Evolutionary conservation across 164 flowering plant genomes (phyloP), one percentile per base, ranked within the genome.

Genomic region (Warburgia ugandensis): DNA sequence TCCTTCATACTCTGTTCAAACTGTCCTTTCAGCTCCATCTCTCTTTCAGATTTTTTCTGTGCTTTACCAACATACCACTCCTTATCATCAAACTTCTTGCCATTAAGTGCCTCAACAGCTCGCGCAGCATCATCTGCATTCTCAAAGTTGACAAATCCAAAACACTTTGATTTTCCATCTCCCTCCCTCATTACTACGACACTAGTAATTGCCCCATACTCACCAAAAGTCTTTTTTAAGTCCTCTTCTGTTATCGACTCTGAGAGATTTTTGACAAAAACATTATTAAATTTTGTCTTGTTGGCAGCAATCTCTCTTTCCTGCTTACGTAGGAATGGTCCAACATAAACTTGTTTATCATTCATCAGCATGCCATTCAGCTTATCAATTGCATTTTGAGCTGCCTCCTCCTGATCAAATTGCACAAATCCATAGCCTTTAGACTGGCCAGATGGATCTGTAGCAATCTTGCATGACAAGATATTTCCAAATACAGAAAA

Each of bases 11-110:
- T 75, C 61, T 81, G 88, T 66, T 82, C 85, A 68, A 83, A 86
- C 29, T 69, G 59, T 25, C 63, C 77, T 60, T 75, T 86, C n/a
- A 86, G 72, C 56, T 86, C 88, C 14, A 50, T 59, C 56, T 83
- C 95, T 55, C 96, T 80, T 64, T 87, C 90, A 64, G 77, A 74
- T 61, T 84, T 84, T 51, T 81, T 87, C 58, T 81, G 83, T 12
- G 96, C 96, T 63, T 77, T 87, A 3, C 96, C 92, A 49, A 87
- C 96, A 69, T 69, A 82, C 89, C 83, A 81, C n/a, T 83, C 91
- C 64, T 73, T 83, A 6, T 78, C 86, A 57, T 78, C 82, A 65
- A 78, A 37, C 27, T 66, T 75, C 55, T 74, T 77, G 10, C 88
- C 92, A 65, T 84, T 84, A 20, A 84, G 73, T 29, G 68, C 76